Evolutionary conservation across 2,329 filamentous ascomycete species (phyloP).

Genomic region (Corniculantispora saksenae): DNA sequence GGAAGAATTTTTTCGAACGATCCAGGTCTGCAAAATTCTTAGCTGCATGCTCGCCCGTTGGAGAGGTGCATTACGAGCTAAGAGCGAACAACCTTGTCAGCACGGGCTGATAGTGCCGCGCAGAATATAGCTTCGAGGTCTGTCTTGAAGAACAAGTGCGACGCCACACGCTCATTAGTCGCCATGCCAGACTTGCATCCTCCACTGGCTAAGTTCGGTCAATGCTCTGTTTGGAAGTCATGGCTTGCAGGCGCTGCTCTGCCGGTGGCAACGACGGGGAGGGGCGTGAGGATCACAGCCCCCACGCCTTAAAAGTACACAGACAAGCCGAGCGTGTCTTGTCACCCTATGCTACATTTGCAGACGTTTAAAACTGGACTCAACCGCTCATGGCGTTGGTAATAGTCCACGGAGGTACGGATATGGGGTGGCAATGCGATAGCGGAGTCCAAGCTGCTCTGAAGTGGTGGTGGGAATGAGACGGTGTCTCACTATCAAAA

Average conservation of each 20-base stretch:
- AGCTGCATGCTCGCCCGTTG: neutral
- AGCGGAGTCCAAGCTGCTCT: neutral
- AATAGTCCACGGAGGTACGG: neutral
- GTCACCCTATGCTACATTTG: neutral
- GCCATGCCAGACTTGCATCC: neutral
- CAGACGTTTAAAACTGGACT: neutral
- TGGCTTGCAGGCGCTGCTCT: neutral
- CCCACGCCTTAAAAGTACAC: neutral
- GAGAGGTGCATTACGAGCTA: neutral
- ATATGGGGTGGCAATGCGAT: neutral
- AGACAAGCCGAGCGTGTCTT: neutral
- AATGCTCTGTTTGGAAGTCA: neutral
- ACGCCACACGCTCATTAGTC: neutral
- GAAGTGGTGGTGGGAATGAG: too few relatives aligned
- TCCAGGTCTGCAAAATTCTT: neutral
- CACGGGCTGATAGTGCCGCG: neutral
- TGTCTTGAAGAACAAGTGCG: neutral
- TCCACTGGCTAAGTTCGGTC: neutral
- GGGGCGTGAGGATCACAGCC: neutral
- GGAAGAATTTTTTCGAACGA: neutral
- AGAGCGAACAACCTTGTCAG: neutral
- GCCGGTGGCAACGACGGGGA: neutral
- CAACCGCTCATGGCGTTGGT: neutral
- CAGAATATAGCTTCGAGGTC: neutral
- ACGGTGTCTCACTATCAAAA: too few relatives aligned